Evolutionary conservation across 2,329 filamentous ascomycete genomes (phyloP), one percentile per base, ranked within the genome.

Genomic region (Trichoderma sp.): DNA sequence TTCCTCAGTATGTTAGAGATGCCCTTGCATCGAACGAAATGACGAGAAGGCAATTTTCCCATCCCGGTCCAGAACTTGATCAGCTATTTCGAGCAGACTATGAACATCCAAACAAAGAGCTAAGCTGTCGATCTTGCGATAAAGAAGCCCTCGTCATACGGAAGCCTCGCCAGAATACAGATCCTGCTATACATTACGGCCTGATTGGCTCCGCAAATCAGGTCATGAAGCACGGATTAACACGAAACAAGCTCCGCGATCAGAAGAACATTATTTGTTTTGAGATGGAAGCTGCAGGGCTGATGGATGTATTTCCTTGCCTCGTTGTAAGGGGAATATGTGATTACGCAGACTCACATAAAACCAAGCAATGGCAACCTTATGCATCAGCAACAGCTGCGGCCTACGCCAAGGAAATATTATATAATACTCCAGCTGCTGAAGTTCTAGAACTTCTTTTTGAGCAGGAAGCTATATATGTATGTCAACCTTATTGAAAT

Each of bases 221-320:
- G 33, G 49, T 69, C 7, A 65, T 69, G 19, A 59, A 52, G 19
- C 49, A 69, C 37, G 58, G 47, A 8, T 13, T 5, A 3, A 35
- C 33, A 14, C 35, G 67, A n/a, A 37, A 69, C 7, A 6, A 24
- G 10, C 29, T 64, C 49, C 40, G 14, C 1, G 35, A 1, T 4
- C 60, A 57, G 24, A 31, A 57, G 7, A 55, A 31, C 5, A 14
- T 65, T 4, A 33, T 69, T 0, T 69, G 52, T 14, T 35, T 69
- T 10, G 67, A 69, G 43, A 69, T 69, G 52, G 60, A 69, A 24
- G 67, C 67, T 0, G 67, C 67, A 10, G 60, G 67, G 3, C n/a
- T 69, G 4, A 69, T 69, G 52, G 47, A 69, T 37, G 13, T 49
- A 7, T 65, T 69, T 14, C 67, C 52, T 3, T 69, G 60, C n/a